phyloP scores from a whole-genome alignment of 768 basidiomycete species.

The Tricholoma matsutake region DNA sequence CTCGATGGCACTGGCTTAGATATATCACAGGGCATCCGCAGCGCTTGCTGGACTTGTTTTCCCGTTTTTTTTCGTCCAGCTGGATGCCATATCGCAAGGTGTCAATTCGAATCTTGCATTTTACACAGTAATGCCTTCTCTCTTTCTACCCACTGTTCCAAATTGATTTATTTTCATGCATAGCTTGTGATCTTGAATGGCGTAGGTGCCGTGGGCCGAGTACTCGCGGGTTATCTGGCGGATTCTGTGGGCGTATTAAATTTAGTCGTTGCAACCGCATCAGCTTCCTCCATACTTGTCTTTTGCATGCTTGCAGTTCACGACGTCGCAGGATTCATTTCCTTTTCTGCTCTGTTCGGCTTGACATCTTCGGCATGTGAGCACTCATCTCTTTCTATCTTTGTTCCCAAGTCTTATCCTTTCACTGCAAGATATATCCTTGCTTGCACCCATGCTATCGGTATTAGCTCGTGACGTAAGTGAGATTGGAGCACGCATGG shows the following conservation, averaged over 20 bases:
- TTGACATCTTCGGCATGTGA: constrained; percentile 38
- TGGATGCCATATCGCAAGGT: constrained; percentile 47
- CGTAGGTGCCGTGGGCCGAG: constrained; percentile 36
- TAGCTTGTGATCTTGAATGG: constrained; percentile 55
- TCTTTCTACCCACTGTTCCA: constrained; percentile 13
- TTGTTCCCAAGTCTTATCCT: constrained; percentile 3
- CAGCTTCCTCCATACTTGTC: constrained; percentile 26
- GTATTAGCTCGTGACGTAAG: constrained; percentile 40
- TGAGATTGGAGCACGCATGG: constrained; percentile 55
- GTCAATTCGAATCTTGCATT: constrained; percentile 46
- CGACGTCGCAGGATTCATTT: constrained; percentile 25
- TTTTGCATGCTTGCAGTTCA: constrained; percentile 35
- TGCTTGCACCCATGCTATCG: constrained; percentile 43
- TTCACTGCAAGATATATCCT: constrained; percentile 21
- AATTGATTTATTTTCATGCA: constrained; percentile 17
- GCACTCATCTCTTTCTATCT: constrained; percentile 14
- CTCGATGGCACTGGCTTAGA: neutral
- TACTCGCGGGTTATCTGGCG: constrained; percentile 32
- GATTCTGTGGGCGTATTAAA: constrained; percentile 25
- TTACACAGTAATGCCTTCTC: constrained; percentile 40
- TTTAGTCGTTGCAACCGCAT: constrained; percentile 29
- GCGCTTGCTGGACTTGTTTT: constrained; percentile 40
- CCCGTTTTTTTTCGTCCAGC: constrained; percentile 55
- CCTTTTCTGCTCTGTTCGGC: constrained; percentile 37
- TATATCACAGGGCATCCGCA: constrained; percentile 28